These are phyloP conservation scores for Cladosporium sp. DNA, from an alignment of 2,329 filamentous ascomycete species.

Conservation along the genomic window DNA sequence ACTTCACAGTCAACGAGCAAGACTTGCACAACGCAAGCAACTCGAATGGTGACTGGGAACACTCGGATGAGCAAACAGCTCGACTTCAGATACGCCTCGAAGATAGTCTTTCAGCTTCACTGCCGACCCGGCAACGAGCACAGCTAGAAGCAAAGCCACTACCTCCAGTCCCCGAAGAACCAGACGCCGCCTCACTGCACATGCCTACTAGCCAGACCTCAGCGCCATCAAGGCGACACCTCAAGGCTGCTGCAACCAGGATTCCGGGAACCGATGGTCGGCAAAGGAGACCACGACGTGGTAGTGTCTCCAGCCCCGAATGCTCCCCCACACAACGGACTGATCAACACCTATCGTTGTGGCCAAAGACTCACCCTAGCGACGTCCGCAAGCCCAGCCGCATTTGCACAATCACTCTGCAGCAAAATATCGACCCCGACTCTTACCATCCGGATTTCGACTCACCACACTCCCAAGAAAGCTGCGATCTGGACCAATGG, in stretches of 20 bases:
- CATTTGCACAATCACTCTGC: neutral
- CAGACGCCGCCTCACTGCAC: neutral
- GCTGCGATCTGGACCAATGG: neutral
- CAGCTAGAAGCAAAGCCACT: neutral
- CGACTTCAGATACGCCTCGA: neutral
- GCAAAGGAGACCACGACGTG: neutral
- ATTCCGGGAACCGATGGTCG: neutral
- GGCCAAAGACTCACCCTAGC: neutral
- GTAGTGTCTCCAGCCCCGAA: neutral
- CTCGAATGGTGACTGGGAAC: neutral
- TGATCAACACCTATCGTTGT: neutral
- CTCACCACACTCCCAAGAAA: neutral
- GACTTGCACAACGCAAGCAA: neutral
- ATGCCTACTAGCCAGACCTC: neutral
- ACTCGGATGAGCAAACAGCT: neutral
- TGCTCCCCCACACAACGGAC: neutral
- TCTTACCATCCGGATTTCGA: neutral
- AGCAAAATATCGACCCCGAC: neutral
- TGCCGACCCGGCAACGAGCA: neutral
- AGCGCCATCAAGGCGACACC: neutral
- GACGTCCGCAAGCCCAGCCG: neutral
- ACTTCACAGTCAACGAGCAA: constrained; percentile 8
- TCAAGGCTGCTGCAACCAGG: neutral
- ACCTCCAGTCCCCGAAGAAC: constrained; percentile 3
- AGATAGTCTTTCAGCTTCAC: neutral